A percentile compares a stretch with the other conserved stretches of the same genome.
These are phyloP conservation scores for Vigna trinervia DNA, from an alignment of 306 rosid genomes.

Conservation along the genomic window DNA sequence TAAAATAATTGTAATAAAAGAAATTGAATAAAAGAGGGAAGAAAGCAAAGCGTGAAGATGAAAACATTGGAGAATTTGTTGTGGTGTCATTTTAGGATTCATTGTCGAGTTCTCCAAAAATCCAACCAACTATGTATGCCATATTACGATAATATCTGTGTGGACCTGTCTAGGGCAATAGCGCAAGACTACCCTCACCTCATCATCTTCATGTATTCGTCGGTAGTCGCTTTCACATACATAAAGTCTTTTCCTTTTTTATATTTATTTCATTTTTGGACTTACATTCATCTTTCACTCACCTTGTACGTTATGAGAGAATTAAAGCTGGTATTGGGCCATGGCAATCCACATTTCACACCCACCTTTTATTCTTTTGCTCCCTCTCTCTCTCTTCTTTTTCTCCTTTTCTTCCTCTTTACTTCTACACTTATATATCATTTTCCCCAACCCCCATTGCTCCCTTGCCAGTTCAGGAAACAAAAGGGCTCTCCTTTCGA, in stretches of 20 bases:
- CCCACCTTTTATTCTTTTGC: constrained; percentile 72
- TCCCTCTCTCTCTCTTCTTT: constrained; percentile 34
- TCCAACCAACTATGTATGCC: constrained; percentile 48
- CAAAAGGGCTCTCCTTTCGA: constrained; percentile 44
- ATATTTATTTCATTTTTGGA: constrained; percentile 4
- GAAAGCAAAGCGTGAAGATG: not conserved
- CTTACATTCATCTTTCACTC: constrained; percentile 10
- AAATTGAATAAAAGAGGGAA: not conserved
- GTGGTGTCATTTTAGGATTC: constrained; percentile 61
- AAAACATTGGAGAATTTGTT: constrained; percentile 53
- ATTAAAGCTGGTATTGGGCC: constrained; percentile 75
- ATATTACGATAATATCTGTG: constrained; percentile 31
- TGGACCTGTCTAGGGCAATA: not conserved
- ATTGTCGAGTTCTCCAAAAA: constrained; percentile 49
- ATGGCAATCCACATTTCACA: constrained; percentile 72
- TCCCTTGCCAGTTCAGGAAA: constrained; percentile 45
- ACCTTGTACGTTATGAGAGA: constrained; percentile 26
- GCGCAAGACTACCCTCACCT: not conserved
- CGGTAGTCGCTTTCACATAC: constrained; percentile 57
- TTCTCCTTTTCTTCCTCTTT: constrained; percentile 68
- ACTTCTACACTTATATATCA: constrained; percentile 55
- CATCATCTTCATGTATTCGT: constrained; percentile 31
- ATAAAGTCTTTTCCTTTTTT: constrained; percentile 2
- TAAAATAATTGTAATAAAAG: no score
- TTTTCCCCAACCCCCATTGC: constrained; percentile 42